These are phyloP conservation scores for Ceratobasidium sp. DNA, from an alignment of 1,284 basidiomycete genomes.

Conservation along the genomic window DNA sequence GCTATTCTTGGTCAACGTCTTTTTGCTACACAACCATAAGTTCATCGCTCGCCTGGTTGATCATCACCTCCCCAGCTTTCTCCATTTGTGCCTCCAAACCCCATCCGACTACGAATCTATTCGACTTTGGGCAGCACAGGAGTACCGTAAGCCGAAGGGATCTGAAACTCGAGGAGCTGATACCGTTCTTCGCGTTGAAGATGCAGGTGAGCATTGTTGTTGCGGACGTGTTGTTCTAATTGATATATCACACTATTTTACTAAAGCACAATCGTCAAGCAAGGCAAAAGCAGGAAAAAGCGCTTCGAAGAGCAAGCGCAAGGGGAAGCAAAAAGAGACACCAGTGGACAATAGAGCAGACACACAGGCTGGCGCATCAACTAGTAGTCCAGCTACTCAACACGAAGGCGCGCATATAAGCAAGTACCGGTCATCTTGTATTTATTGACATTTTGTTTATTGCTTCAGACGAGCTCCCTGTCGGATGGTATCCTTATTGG, in stretches of 20 bases:
- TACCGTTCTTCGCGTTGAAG: neutral
- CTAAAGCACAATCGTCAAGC: neutral
- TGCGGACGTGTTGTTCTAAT: neutral
- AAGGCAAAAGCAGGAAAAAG: neutral
- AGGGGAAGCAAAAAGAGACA: neutral
- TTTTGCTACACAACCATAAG: constrained; percentile 8
- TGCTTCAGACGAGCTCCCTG: neutral
- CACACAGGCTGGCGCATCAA: neutral
- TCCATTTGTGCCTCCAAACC: neutral
- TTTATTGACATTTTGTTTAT: neutral
- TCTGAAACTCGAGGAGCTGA: neutral
- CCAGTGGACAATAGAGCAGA: neutral
- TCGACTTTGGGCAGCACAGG: neutral
- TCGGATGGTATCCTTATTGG: neutral
- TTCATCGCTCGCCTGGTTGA: neutral
- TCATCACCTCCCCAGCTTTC: neutral
- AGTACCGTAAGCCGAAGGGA: neutral
- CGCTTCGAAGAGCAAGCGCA: neutral
- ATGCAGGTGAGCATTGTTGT: neutral
- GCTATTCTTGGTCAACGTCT: neutral
- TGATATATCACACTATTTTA: neutral
- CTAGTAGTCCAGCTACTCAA: neutral
- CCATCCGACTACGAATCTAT: constrained; percentile 7
- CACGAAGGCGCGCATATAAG: neutral
- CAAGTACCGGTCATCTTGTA: neutral